These are phyloP conservation scores for Aegilops bicornis DNA, from an alignment of 176 grass and related monocot species.

Conservation along the genomic window DNA sequence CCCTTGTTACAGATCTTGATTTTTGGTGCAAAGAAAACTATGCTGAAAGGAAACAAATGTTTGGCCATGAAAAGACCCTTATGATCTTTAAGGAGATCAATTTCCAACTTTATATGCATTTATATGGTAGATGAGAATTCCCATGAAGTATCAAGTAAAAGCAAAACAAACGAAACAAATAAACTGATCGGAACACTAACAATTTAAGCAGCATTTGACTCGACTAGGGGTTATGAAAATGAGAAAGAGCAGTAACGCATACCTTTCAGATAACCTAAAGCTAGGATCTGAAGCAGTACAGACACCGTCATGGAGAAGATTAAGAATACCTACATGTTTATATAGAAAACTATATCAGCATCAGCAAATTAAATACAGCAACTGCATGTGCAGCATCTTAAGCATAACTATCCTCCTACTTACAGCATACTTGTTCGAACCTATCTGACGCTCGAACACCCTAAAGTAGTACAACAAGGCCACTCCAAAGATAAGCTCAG, in stretches of 20 bases:
- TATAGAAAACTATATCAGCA: conserved; percentile 21
- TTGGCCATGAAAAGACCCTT: background rate
- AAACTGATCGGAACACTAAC: background rate
- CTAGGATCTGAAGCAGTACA: conserved; percentile 69
- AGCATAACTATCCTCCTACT: conserved; percentile 20
- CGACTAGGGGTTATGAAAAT: background rate
- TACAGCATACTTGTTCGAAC: conserved; percentile 93
- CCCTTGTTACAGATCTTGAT: background rate
- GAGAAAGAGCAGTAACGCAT: background rate
- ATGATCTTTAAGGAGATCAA: background rate
- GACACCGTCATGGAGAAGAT: conserved; percentile 59
- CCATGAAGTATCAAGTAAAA: background rate
- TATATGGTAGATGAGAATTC: background rate
- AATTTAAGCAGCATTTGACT: background rate
- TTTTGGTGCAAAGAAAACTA: background rate
- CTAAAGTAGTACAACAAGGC: conserved; percentile 77
- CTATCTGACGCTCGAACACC: conserved; percentile 91
- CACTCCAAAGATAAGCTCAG: conserved; percentile 84
- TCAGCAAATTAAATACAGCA: conserved; percentile 5
- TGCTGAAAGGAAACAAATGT: background rate
- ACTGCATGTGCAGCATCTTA: background rate
- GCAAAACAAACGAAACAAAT: background rate
- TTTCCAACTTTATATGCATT: background rate
- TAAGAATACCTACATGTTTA: conserved; percentile 65
- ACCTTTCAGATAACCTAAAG: conserved; percentile 87